Base-by-base conservation (phyloP, 768 basidiomycete species). In the Leccinellum albellum region DNA sequence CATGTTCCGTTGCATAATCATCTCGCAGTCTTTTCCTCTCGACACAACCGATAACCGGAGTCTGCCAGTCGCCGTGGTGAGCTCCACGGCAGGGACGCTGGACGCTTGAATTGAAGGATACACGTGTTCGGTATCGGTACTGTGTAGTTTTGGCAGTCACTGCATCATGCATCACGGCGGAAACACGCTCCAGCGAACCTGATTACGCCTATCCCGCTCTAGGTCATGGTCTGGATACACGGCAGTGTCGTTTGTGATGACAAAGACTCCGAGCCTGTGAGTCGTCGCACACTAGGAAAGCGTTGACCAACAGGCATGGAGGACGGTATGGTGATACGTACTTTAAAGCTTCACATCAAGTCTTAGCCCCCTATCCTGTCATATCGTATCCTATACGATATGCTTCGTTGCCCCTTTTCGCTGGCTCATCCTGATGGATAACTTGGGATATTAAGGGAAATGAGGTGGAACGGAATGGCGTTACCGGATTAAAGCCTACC, bases 341-440 rank as follows among this genome's bases (percentile, higher is more conserved):
- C 20, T 15, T 31, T n/a, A 21, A 20, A 49, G n/a, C 47, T 31
- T 51, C 53, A 55, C 60, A 51, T 52, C 20, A 37, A 23, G n/a
- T 35, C 50, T 6, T 3, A 40, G 28, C 31, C 50, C 29, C 23
- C 33, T 23, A 24, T 32, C n/a, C 40, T 37, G n/a, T 31, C 45
- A 37, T 45, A 45, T 46, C 44, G 44, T 46, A 46, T 24, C 15
- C 28, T 45, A 21, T 29, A 24, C 54, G 37, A 54, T 32, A 57
- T 57, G 28, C 17, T 49, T 15, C 14, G 40, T 42, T 20, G n/a
- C 17, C 56, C 24, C 51, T 37, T 50, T 59, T 60, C 49, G 48
- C 42, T 37, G 29, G 20, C 6, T 29, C 54, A 56, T 53, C 53
- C 48, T 48, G 64, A 64, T 59, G 51, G 54, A 50, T 51, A 40